These are phyloP conservation scores for Fragilariopsis cylindrus DNA, from an alignment of 108 stramenopile species.

Conservation along the genomic window DNA sequence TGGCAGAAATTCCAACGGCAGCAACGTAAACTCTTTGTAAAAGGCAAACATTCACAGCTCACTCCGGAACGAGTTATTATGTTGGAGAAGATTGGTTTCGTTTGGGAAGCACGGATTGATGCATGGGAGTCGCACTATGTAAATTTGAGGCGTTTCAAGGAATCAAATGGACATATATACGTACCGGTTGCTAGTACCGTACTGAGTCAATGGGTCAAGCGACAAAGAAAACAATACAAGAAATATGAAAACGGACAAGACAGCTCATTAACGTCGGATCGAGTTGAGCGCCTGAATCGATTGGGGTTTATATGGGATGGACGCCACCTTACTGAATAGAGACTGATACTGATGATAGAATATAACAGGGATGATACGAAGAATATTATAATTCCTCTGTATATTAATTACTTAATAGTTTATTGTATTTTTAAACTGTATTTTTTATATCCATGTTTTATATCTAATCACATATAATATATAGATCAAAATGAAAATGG, in stretches of 20 bases:
- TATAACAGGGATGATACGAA: neutral
- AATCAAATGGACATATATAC: conserved; percentile 36
- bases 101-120: conserved; percentile 46
- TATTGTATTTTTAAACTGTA: neutral
- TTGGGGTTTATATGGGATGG: conserved; percentile 59
- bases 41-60: conserved; percentile 46
- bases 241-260: conserved; percentile 23
- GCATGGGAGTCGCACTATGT: conserved; percentile 17
- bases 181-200: conserved; percentile 39
- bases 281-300: conserved; percentile 37
- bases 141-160: conserved; percentile 27
- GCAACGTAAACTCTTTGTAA: conserved; percentile 50
- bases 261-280: conserved; percentile 44
- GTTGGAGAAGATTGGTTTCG: conserved; percentile 55
- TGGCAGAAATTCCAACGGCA: conserved; percentile 50
- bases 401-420: neutral
- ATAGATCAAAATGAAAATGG: neutral
- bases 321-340: conserved; percentile 3
- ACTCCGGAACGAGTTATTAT: conserved; percentile 39
- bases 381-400: neutral
- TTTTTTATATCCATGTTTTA: neutral
- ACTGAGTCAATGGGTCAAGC: conserved; percentile 46
- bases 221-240: conserved; percentile 53
- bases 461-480: neutral
- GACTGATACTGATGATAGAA: neutral